These are phyloP conservation scores for Scenedesmus sp. DNA, from an alignment of 163 green algal genomes.

Conservation along the genomic window DNA sequence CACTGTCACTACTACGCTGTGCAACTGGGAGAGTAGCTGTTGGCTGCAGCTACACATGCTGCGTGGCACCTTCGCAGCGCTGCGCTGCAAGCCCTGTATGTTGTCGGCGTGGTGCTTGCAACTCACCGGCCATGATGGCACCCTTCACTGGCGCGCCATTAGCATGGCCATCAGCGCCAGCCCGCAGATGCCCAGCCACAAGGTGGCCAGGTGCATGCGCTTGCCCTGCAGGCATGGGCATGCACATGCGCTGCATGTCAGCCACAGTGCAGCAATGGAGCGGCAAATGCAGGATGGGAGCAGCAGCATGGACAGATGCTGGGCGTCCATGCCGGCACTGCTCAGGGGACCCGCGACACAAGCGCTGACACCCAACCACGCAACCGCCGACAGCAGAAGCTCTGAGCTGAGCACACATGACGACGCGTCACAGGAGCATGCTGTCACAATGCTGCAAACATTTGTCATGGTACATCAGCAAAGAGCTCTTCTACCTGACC, in stretches of 20 bases:
- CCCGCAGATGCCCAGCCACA: slow-evolving; percentile 83
- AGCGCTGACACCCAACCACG: too few relatives aligned
- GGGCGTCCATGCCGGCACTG: too few relatives aligned
- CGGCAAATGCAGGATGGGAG: neutral
- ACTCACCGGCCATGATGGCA: slow-evolving; percentile 49
- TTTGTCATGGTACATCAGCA: too few relatives aligned
- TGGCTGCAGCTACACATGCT: neutral
- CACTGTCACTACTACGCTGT: too few relatives aligned
- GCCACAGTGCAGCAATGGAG: neutral
- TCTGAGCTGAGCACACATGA: too few relatives aligned
- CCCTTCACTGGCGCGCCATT: slow-evolving; percentile 47
- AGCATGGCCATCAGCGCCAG: slow-evolving; percentile 77
- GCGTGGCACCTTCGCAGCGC: too few relatives aligned
- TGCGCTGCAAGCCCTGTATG: neutral
- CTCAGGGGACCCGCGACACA: too few relatives aligned
- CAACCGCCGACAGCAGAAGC: too few relatives aligned
- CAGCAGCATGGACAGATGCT: too few relatives aligned
- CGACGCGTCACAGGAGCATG: neutral
- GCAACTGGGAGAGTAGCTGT: neutral
- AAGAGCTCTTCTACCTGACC: slow-evolving; percentile 47
- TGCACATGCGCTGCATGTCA: neutral
- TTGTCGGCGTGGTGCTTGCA: slow-evolving; percentile 13
- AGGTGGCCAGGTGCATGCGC: slow-evolving; percentile 68
- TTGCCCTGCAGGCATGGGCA: slow-evolving; percentile 11
- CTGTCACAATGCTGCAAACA: neutral